Base-by-base conservation (phyloP, 306 rosid species). In the Dryas alaskensis region DNA sequence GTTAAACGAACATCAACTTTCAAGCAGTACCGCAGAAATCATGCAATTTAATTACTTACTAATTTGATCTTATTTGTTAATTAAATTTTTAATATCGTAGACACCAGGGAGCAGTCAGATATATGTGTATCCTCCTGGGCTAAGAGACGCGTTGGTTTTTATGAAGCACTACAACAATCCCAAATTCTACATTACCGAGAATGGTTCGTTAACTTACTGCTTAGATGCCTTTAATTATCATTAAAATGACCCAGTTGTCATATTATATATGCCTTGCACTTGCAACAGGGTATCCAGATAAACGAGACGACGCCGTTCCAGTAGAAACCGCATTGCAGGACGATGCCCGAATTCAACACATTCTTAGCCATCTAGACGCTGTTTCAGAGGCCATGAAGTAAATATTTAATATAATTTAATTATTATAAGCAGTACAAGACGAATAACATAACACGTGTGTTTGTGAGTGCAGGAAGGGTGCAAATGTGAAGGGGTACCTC, bases 151-250 rank as follows among this genome's bases (percentile, higher is more conserved):
- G 3, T 22, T 67, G 58, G 12, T 25, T 1, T 48, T 67, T 2
- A 1, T 67, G 58, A 67, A 48, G 25, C 12, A 67, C 1, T 48
- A 67, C 45, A 2, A 12, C 10, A 67, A 67, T 31, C 72, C 72
- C 22, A 67, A 67, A 49, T 11, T 67, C 25, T 48, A 48, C 72
- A 13, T 67, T 67, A 67, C 72, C 19, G 72, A 67, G 43, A 67
- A 67, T 27, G 51, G 60, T 40, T 5, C 7, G 27, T 64, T 5
- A 64, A 31, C 37, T 31, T 31, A 31, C 3, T 2, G 37, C 37
- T 31, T 31, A 31, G 2, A 31, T 31, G 37, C 37, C 37, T 31
- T 31, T 31, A 31, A 31, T 31, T 31, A 31, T 31, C 37, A 31
- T 31, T 31, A 1, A 31, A 31, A 31, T 31, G 37, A 31, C 37